phyloP scores from a whole-genome alignment of 2,329 filamentous ascomycete species.

The Trichophyton equinum region DNA sequence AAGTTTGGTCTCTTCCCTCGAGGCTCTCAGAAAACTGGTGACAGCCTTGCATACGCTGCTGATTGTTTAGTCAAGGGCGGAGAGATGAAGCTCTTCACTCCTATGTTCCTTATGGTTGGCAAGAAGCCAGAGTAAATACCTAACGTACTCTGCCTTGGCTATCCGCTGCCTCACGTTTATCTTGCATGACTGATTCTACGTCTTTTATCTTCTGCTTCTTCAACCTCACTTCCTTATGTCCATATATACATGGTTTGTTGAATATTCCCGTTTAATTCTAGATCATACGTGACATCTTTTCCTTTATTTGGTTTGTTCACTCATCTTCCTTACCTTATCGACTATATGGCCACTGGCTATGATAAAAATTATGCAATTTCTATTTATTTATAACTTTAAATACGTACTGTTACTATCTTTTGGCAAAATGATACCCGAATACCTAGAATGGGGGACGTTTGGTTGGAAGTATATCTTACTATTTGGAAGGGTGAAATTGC shows the following conservation, averaged over 20 bases:
- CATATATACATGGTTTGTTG: neutral
- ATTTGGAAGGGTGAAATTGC: too few species aligned
- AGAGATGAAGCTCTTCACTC: conserved; percentile 84
- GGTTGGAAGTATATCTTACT: neutral
- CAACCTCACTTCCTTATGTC: neutral
- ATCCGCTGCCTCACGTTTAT: neutral
- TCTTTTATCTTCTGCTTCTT: neutral
- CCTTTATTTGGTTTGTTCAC: neutral
- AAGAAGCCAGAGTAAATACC: conserved; percentile 55
- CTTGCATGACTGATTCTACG: neutral
- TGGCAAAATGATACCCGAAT: neutral
- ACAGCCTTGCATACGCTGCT: conserved; percentile 68
- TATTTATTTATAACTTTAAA: neutral
- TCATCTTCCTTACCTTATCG: neutral
- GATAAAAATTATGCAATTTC: neutral
- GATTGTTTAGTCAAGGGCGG: conserved; percentile 81
- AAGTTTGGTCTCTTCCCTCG: conserved; percentile 59
- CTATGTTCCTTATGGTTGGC: conserved; percentile 95
- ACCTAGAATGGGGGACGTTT: neutral
- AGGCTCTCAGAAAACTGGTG: conserved; percentile 89
- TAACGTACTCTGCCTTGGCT: neutral
- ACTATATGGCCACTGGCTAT: neutral
- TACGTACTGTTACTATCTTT: neutral
- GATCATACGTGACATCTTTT: neutral
- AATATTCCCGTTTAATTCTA: neutral